These are phyloP conservation scores for Lophiotrema nucula DNA, from an alignment of 495 filamentous ascomycete genomes.

Conservation along the genomic window DNA sequence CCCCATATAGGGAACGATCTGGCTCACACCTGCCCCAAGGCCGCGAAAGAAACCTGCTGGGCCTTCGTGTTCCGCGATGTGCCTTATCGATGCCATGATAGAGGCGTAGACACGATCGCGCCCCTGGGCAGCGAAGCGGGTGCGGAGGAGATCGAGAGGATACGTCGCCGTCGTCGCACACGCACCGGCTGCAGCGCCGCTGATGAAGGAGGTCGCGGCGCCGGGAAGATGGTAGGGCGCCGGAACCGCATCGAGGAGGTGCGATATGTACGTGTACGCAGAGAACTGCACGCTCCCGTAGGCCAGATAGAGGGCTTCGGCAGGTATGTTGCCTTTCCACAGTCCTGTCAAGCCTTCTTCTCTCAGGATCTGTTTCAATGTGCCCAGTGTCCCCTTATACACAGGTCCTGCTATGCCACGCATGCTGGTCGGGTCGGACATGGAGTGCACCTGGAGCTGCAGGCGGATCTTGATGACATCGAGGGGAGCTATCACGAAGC, in stretches of 20 bases:
- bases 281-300: slow-evolving; percentile 90
- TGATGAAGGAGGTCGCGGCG: slow-evolving; percentile 66
- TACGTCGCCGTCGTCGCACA: slow-evolving; percentile 82
- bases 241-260: slow-evolving; percentile 53
- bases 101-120: slow-evolving; percentile 75
- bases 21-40: slow-evolving; percentile 70
- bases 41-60: slow-evolving; percentile 80
- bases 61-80: slow-evolving; percentile 78
- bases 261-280: slow-evolving; percentile 71
- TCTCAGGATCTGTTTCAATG: slow-evolving; percentile 69
- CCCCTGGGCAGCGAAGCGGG: slow-evolving; percentile 93
- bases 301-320: slow-evolving; percentile 86
- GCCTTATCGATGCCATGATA: slow-evolving; percentile 61
- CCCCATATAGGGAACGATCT: slow-evolving; percentile 96
- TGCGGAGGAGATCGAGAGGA: slow-evolving; percentile 89
- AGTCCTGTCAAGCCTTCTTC: slow-evolving; percentile 82
- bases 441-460: slow-evolving; percentile 81
- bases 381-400: slow-evolving; percentile 76
- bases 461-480: slow-evolving; percentile 97
- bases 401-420: slow-evolving; percentile 57
- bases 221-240: slow-evolving; percentile 52
- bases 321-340: slow-evolving; percentile 98
- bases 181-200: slow-evolving; percentile 77
- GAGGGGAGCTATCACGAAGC: slow-evolving; percentile 87
- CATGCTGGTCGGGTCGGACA: slow-evolving; percentile 63